A percentile compares a stretch with the other conserved stretches of the same genome.
Conservation (phyloP, 2,329 filamentous ascomycete genomes). For the Colletotrichum sp. region DNA sequence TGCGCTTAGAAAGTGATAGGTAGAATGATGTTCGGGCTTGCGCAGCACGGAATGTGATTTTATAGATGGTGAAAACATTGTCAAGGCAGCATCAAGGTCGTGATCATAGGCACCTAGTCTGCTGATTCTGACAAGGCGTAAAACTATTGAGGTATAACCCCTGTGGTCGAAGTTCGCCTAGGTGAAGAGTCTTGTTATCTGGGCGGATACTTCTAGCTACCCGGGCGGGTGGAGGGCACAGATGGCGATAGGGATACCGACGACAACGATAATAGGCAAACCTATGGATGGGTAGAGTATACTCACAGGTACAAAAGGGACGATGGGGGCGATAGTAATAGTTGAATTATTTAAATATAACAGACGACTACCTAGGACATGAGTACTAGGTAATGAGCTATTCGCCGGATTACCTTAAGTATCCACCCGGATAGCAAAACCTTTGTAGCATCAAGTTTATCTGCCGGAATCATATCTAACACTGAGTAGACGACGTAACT, state of each 20-base stretch:
- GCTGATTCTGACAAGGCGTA: not conserved
- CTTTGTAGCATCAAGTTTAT: not conserved
- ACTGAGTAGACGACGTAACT: not conserved
- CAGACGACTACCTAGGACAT: too few species aligned
- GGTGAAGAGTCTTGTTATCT: too few species aligned
- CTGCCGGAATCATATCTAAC: not conserved
- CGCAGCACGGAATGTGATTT: not conserved
- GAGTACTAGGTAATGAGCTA: rapidly evolving
- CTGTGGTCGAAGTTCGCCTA: not conserved
- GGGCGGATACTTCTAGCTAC: too few species aligned
- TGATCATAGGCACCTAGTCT: not conserved
- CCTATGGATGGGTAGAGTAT: rapidly evolving
- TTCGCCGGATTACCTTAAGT: too few species aligned
- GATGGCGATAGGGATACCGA: too few species aligned
- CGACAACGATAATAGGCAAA: too few species aligned
- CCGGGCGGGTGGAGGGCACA: too few species aligned
- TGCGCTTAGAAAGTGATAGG: not conserved
- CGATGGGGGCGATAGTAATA: too few species aligned
- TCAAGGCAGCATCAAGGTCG: not conserved
- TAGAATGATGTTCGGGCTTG: not conserved
- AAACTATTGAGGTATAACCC: not conserved
- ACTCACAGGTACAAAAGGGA: rapidly evolving
- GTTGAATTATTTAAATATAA: too few species aligned
- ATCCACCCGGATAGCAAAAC: too few species aligned
- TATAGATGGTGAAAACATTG: not conserved